Conservation (phyloP, 2,329 filamentous ascomycete genomes). For the Colletotrichum sansevieriae region DNA sequence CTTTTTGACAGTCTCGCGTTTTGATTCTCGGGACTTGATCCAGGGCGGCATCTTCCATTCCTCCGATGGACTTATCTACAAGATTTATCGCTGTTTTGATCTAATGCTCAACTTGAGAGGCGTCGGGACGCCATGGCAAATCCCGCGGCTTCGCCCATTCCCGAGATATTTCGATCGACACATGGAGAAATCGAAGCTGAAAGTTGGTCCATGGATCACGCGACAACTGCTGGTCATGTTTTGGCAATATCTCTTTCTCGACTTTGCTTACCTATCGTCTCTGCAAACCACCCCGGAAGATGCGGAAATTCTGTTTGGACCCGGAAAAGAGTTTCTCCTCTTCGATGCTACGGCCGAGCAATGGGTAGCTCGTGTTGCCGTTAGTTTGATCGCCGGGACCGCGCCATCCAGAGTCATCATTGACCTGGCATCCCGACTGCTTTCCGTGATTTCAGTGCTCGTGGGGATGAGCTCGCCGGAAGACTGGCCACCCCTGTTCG, state of each 20-base stretch:
- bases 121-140: not conserved
- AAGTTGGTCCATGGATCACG: not conserved
- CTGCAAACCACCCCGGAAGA: not conserved
- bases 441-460: not conserved
- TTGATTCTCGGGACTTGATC: not conserved
- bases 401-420: not conserved
- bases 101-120: not conserved
- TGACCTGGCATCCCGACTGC: not conserved
- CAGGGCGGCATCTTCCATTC: not conserved
- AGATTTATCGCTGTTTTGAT: not conserved
- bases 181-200: not conserved
- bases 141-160: not conserved
- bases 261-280: not conserved
- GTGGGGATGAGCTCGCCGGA: not conserved
- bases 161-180: not conserved
- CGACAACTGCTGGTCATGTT: not conserved
- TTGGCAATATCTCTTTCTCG: conserved; percentile 5
- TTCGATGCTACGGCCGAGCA: not conserved
- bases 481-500: not conserved
- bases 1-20: not conserved
- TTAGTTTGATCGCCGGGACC: not conserved
- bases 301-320: not conserved
- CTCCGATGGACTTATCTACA: not conserved
- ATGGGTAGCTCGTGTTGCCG: not conserved
- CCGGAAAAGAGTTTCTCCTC: not conserved